Conservation (phyloP, 768 basidiomycete species). For the Collybiopsis confluens region DNA sequence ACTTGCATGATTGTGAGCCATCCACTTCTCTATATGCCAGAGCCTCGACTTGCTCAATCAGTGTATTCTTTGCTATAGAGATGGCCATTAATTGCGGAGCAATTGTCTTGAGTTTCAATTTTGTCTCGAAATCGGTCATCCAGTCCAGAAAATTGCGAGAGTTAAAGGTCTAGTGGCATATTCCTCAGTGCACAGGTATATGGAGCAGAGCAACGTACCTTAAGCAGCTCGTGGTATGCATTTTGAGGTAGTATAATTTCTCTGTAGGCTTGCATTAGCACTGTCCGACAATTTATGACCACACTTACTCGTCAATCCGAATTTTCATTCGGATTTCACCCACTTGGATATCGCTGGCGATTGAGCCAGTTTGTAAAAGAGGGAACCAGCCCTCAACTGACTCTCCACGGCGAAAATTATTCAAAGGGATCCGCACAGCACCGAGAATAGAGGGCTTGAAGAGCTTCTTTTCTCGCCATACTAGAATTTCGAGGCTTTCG, state of each 20-base stretch:
- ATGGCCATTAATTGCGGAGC: slow-evolving; percentile 62
- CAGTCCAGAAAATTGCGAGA: slow-evolving; percentile 68
- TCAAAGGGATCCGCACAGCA: slow-evolving; percentile 56
- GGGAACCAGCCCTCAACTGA: slow-evolving; percentile 84
- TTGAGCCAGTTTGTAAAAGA: slow-evolving; percentile 48
- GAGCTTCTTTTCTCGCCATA: slow-evolving; percentile 68
- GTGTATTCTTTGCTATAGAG: slow-evolving; percentile 59
- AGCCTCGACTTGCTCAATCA: slow-evolving; percentile 67
- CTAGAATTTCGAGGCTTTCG: slow-evolving; percentile 58
- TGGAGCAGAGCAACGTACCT: slow-evolving; percentile 33
- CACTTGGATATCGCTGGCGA: slow-evolving; percentile 51
- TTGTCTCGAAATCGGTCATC: slow-evolving; percentile 67
- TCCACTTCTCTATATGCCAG: slow-evolving; percentile 71
- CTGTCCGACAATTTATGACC: background rate
- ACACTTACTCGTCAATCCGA: slow-evolving; percentile 67
- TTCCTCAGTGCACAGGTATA: background rate
- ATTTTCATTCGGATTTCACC: slow-evolving; percentile 77
- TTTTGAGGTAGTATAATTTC: slow-evolving; percentile 74
- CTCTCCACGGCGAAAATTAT: slow-evolving; percentile 72
- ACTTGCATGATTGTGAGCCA: slow-evolving; percentile 59
- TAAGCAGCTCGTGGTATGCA: slow-evolving; percentile 56
- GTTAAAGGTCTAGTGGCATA: slow-evolving; percentile 39
- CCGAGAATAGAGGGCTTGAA: slow-evolving; percentile 57
- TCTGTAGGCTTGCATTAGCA: slow-evolving; percentile 30
- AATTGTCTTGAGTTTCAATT: slow-evolving; percentile 60